Evolutionary conservation across 371 early-diverging fungal genomes (phyloP).

Genomic region (Chytridiales sp.): DNA sequence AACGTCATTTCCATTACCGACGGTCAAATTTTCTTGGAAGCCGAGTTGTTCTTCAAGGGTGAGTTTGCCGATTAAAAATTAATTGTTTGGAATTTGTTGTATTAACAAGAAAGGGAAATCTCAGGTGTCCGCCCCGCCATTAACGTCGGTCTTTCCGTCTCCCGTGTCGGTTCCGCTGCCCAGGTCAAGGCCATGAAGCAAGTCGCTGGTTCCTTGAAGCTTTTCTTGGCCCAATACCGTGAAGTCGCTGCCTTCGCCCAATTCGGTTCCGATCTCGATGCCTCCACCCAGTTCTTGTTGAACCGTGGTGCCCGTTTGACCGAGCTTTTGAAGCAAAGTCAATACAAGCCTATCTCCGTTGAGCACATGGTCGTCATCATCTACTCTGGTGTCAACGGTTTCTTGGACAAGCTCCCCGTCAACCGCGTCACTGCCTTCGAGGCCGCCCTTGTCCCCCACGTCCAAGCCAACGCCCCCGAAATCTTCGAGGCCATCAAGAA

Average conservation of each 20-base stretch:
- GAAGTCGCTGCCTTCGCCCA: constrained; percentile 98
- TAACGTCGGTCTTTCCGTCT: constrained; percentile 97
- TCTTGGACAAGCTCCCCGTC: constrained; percentile 93
- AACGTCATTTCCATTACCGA: constrained; percentile 98
- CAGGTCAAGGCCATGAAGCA: constrained; percentile 98
- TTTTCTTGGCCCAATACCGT: constrained; percentile 97
- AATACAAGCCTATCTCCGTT: constrained; percentile 88
- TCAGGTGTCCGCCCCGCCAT: constrained; percentile 88
- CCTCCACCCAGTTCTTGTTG: constrained; percentile 90
- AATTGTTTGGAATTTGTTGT: too few relatives aligned
- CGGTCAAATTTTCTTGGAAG: constrained; percentile 97
- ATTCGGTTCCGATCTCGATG: constrained; percentile 97
- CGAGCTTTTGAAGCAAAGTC: constrained; percentile 92
- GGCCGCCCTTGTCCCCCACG: constrained; percentile 82
- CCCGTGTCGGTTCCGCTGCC: constrained; percentile 97
- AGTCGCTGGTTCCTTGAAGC: constrained; percentile 96
- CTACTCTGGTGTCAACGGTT: constrained; percentile 93
- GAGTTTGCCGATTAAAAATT: too few relatives aligned
- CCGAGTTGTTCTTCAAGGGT: constrained; percentile 96
- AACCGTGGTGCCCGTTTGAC: constrained; percentile 96
- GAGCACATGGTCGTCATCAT: constrained; percentile 93
- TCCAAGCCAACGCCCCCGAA: constrained; percentile 82
- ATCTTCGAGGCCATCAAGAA: constrained; percentile 85
- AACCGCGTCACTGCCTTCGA: constrained; percentile 89
- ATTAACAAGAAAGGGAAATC: constrained; percentile 3